Conservation (phyloP, 768 basidiomycete genomes). For the Nidularia pulvinata region DNA sequence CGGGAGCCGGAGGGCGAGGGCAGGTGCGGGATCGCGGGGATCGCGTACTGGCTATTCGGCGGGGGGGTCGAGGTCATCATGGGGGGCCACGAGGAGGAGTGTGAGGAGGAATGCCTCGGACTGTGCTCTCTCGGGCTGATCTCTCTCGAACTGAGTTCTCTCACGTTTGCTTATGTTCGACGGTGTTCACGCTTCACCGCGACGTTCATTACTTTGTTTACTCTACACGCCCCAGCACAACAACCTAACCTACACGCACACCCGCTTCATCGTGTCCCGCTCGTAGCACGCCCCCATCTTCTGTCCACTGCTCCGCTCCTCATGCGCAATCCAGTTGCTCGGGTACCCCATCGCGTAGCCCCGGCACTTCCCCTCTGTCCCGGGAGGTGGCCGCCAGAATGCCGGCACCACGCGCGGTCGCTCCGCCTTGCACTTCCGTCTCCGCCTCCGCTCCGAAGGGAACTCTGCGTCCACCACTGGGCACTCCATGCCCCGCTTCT, state of each 20-base stretch:
- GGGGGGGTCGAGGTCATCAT: conserved; percentile 55
- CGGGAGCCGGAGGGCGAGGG: conserved; percentile 59
- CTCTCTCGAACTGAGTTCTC: no score
- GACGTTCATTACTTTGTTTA: no score
- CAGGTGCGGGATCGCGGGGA: conserved; percentile 48
- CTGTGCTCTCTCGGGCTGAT: no score
- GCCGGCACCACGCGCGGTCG: conserved; percentile 26
- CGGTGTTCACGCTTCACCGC: no score
- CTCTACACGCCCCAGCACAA: no score
- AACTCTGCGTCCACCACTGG: conserved; percentile 16
- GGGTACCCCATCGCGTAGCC: conserved; percentile 45
- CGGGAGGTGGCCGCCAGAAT: conserved; percentile 40
- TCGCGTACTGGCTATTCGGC: conserved; percentile 34
- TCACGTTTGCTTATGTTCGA: no score
- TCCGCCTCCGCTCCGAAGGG: conserved; percentile 8
- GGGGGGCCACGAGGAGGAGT: no score
- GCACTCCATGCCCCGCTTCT: conserved; percentile 10
- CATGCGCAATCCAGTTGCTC: conserved; percentile 13
- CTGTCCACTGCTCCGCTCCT: not conserved
- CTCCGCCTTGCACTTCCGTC: conserved; percentile 9
- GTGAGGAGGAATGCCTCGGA: no score
- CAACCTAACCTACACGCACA: no score
- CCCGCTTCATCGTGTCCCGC: conserved; percentile 19
- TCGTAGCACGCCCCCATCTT: not conserved
- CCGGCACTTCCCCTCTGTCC: conserved; percentile 30